Percentiles rank a stretch among this genome's conserved stretches.
phyloP scores from a whole-genome alignment of 495 filamentous ascomycete species.

The Cercophora samala region DNA sequence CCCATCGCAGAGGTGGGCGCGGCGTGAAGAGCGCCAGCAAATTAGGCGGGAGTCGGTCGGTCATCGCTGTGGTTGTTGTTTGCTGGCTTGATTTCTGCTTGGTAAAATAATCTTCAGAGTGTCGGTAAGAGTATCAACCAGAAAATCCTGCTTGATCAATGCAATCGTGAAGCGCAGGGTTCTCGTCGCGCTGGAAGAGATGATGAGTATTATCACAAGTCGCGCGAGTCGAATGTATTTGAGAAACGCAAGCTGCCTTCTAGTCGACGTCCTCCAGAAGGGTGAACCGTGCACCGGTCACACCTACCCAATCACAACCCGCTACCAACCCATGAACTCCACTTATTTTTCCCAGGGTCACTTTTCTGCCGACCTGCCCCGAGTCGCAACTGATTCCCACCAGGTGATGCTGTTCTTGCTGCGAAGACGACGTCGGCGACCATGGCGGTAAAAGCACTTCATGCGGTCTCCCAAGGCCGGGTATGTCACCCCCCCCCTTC shows the following conservation, averaged over 20 bases:
- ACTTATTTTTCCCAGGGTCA: constrained; percentile 17
- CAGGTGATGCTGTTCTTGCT: constrained; percentile 21
- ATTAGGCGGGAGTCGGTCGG: constrained; percentile 89
- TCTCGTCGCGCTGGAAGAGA: not conserved
- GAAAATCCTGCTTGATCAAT: not conserved
- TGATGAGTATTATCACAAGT: not conserved
- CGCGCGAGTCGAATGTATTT: not conserved
- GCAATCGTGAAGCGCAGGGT: not conserved
- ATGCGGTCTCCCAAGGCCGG: constrained; percentile 59
- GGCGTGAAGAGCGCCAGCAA: constrained; percentile 92
- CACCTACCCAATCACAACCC: not conserved
- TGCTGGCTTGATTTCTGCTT: not conserved
- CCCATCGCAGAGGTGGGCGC: constrained; percentile 85
- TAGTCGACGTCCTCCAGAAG: not conserved
- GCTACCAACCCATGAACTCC: not conserved
- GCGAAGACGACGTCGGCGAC: constrained; percentile 29
- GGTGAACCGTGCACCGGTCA: not conserved
- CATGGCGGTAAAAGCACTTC: constrained; percentile 66
- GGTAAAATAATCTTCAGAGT: not conserved
- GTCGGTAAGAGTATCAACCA: not conserved
- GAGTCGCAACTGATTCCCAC: constrained; percentile 11
- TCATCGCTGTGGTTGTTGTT: constrained; percentile 50
- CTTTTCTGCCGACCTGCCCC: constrained; percentile 18
- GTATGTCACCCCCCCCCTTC: constrained; percentile 37
- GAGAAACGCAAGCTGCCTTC: too few relatives aligned